Evolutionary conservation across 2,329 filamentous ascomycete genomes (phyloP), one percentile per base, ranked within the genome.

Genomic region (Coniochaeta sp.): DNA sequence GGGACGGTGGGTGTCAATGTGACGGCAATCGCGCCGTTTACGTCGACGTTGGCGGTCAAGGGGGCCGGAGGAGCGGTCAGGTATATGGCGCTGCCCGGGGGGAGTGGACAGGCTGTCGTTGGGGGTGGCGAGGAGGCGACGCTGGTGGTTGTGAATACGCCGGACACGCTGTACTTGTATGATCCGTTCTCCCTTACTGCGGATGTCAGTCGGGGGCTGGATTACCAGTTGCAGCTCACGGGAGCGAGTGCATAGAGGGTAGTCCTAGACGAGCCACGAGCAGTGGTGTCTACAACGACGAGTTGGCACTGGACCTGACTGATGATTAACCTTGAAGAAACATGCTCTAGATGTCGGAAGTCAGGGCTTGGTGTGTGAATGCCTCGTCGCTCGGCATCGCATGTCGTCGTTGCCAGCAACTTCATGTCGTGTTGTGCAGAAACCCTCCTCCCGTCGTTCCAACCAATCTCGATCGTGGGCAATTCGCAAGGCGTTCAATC

Each of bases 71-170:
- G 70, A 6, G 65, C 63, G 19, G 70, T 72, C 1, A 67, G 75
- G 1, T 81, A 81, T 60, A 65, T 76, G 5, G 70, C 73, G 6
- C 63, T 72, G 16, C 64, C 63, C 14, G 64, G 71, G 52, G 75
- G 75, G 1, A 68, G 68, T 17, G 77, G 70, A 0, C 70, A 69
- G 12, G 70, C 70, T 1, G 61, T 62, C 1, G 62, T 80, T 8
- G 69, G 68, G 14, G 64, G 62, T n/a, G 74, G 72, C 0, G 77
- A 81, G 62, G 74, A 80, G 67, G 73, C 70, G 8, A 77, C 68
- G 44, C 68, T 82, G 38, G 74, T 81, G 9, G 72, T 82, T 44
- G 79, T 72, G 16, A 81, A 82, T 63, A 79, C 79, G 2, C 79
- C 79, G 8, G 68, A 69, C 8, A 62, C 70, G 55, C 69, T 79